Evolutionary conservation across 495 filamentous ascomycete species (phyloP).

Genomic region (Penicillium chermesinum): DNA sequence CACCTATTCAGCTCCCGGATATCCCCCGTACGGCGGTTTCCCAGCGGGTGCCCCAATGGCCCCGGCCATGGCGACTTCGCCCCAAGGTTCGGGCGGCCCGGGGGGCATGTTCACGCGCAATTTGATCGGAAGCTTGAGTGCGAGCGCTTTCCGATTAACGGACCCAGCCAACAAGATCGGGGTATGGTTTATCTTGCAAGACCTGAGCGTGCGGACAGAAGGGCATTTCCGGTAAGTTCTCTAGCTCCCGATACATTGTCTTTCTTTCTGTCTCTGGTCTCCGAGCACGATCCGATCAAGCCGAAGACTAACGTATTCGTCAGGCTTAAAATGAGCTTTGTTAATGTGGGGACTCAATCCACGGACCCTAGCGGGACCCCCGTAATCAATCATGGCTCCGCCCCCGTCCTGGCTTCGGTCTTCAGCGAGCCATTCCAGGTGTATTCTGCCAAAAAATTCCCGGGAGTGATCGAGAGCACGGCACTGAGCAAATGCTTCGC

Average conservation of each 20-base stretch:
- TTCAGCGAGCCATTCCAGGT: slow-evolving; percentile 92
- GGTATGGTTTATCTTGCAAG: slow-evolving; percentile 96
- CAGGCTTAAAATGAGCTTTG: slow-evolving; percentile 73
- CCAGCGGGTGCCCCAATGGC: slow-evolving; percentile 29
- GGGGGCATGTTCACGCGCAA: slow-evolving; percentile 95
- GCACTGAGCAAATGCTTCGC: slow-evolving; percentile 92
- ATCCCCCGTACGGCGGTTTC: slow-evolving; percentile 36
- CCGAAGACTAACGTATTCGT: neutral
- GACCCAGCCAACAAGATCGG: slow-evolving; percentile 81
- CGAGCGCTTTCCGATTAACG: slow-evolving; percentile 80
- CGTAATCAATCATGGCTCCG: slow-evolving; percentile 69
- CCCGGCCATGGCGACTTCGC: slow-evolving; percentile 34
- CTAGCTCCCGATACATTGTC: no score
- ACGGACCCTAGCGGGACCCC: slow-evolving; percentile 29
- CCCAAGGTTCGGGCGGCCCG: slow-evolving; percentile 46
- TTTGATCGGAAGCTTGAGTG: slow-evolving; percentile 86
- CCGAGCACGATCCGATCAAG: no score
- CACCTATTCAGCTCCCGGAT: slow-evolving; percentile 41
- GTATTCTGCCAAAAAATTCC: slow-evolving; percentile 95
- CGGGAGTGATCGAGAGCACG: slow-evolving; percentile 93
- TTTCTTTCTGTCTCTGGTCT: no score
- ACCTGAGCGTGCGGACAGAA: slow-evolving; percentile 90
- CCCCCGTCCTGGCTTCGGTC: slow-evolving; percentile 79
- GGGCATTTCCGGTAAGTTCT: slow-evolving; percentile 73
- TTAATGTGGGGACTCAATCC: slow-evolving; percentile 64